These are phyloP conservation scores for Calocybe indica DNA, from an alignment of 768 basidiomycete species.

Conservation along the genomic window DNA sequence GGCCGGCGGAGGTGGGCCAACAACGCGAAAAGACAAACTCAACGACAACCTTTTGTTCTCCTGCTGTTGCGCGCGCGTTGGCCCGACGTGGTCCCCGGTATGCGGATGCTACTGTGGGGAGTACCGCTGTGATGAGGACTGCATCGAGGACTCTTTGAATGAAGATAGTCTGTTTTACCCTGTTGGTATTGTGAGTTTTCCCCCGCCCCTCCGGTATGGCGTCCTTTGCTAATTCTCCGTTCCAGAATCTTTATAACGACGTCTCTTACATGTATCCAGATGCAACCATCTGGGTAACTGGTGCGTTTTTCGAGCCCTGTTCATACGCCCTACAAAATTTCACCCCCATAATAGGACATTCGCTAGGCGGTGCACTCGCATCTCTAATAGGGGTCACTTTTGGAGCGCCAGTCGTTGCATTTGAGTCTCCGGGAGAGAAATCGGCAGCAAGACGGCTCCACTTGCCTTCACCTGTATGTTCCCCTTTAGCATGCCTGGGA, in stretches of 20 bases:
- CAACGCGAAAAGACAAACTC: constrained; percentile 81
- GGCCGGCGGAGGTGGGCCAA: constrained; percentile 68
- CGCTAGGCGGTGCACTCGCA: constrained; percentile 82
- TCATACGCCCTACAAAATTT: background rate
- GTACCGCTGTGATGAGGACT: constrained; percentile 74
- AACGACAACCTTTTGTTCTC: constrained; percentile 97
- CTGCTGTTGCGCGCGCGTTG: constrained; percentile 95
- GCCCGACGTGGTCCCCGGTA: constrained; percentile 89
- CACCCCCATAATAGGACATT: constrained; percentile 39
- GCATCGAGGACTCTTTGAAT: constrained; percentile 70
- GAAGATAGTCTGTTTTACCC: constrained; percentile 88
- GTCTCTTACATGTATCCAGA: constrained; percentile 86
- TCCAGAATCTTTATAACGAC: constrained; percentile 88
- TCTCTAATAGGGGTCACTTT: constrained; percentile 85
- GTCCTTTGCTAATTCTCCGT: background rate
- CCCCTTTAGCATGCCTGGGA: background rate
- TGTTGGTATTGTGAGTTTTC: constrained; percentile 65
- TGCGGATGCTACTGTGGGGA: constrained; percentile 80
- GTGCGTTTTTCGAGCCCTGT: constrained; percentile 19
- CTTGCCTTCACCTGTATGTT: constrained; percentile 74
- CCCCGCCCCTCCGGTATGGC: background rate
- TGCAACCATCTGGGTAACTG: constrained; percentile 84
- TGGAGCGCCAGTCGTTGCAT: constrained; percentile 87
- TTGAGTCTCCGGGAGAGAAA: constrained; percentile 79
- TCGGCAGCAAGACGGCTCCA: constrained; percentile 73